Evolutionary conservation across 495 filamentous ascomycete species (phyloP).

Genomic region (Aspergillus incahuasiensis): DNA sequence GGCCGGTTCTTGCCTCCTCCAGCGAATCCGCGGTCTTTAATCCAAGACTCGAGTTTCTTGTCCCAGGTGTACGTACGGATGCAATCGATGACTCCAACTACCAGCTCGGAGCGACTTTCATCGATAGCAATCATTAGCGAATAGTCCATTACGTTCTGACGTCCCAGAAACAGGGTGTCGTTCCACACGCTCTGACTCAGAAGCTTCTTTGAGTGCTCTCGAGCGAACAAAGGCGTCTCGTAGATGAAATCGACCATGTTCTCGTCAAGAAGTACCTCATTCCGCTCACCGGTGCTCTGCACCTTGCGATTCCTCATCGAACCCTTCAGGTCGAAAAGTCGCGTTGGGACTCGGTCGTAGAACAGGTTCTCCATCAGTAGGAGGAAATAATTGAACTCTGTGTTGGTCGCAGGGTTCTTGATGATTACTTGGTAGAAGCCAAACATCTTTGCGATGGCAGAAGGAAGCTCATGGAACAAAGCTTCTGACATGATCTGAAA

Average conservation of each 20-base stretch:
- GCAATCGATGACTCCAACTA: constrained; percentile 97
- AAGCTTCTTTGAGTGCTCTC: constrained; percentile 88
- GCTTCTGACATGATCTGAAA: constrained; percentile 96
- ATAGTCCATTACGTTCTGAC: constrained; percentile 98
- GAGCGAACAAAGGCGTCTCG: constrained; percentile 88
- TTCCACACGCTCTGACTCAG: constrained; percentile 86
- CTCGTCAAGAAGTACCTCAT: constrained; percentile 94
- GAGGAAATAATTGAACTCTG: constrained; percentile 91
- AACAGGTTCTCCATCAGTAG: constrained; percentile 99
- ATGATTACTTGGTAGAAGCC: constrained; percentile 97
- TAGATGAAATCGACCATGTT: constrained; percentile 99
- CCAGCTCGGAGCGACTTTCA: constrained; percentile 79
- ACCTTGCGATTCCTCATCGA: constrained; percentile 98
- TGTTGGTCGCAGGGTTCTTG: constrained; percentile 86
- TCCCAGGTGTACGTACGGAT: constrained; percentile 99
- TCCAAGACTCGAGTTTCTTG: constrained; percentile 98
- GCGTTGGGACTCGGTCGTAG: constrained; percentile 84
- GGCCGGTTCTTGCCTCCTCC: constrained; percentile 82
- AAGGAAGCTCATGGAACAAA: constrained; percentile 92
- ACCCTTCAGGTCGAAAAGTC: constrained; percentile 97
- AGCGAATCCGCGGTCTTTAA: constrained; percentile 88
- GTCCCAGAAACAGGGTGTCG: constrained; percentile 87
- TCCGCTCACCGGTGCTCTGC: constrained; percentile 86
- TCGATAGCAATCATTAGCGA: constrained; percentile 97
- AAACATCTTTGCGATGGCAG: constrained; percentile 98